These are phyloP conservation scores for Pleurotus tuber-regium DNA, from an alignment of 768 basidiomycete genomes.

Conservation along the genomic window DNA sequence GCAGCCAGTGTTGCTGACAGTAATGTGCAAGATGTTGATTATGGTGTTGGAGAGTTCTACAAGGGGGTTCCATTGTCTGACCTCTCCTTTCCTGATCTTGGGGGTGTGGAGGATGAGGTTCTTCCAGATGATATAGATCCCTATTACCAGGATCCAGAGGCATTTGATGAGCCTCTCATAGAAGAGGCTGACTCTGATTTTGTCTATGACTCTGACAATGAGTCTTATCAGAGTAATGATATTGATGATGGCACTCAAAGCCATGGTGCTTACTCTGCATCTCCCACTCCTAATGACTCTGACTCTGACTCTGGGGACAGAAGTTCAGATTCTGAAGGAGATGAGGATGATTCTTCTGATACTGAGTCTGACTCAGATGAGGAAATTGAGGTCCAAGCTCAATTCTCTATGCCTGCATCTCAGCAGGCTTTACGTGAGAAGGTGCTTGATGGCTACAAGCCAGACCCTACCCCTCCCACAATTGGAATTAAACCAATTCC, in stretches of 20 bases:
- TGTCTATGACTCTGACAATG: neutral
- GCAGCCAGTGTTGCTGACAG: neutral
- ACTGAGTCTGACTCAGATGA: neutral
- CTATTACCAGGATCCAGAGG: neutral
- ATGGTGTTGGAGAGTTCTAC: neutral
- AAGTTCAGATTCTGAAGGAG: neutral
- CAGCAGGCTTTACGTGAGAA: slow-evolving; percentile 2
- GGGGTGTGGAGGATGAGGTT: neutral
- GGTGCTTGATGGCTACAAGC: neutral
- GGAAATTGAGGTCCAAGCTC: neutral
- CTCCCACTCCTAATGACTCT: neutral
- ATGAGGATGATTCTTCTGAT: neutral
- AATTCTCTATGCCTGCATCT: neutral
- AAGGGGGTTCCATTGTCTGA: neutral
- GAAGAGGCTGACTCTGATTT: too few relatives aligned
- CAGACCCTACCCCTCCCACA: neutral
- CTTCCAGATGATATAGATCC: neutral
- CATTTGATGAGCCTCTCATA: neutral
- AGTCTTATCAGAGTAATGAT: neutral
- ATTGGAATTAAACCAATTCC: neutral
- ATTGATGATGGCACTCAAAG: neutral
- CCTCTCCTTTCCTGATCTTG: neutral
- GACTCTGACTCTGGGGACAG: neutral
- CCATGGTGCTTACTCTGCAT: neutral
- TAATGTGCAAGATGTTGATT: neutral